Evolutionary conservation across 176 grass and related monocot genomes (phyloP), one percentile per base, ranked within the genome.

Genomic region (Rhipidocladum racemiflorum): DNA sequence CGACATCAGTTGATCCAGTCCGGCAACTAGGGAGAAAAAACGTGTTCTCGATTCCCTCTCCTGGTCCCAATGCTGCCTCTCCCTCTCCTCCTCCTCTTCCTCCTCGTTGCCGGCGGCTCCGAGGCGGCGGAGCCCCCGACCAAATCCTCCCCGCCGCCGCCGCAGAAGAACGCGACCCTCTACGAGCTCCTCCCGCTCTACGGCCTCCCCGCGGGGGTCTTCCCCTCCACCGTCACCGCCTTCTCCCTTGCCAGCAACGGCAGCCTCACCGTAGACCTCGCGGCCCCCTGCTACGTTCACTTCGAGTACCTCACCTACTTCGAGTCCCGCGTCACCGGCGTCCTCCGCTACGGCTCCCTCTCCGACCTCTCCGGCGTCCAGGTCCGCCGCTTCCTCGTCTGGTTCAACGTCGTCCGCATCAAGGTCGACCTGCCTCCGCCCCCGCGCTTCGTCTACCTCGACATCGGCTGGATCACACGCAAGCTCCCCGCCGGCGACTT

Each of bases 341-440:
- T 82, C 1, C 89, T 91, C 60, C 83, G 75, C 55, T 94, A 91
- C 81, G 92, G 89, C 70, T 89, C 80, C 55, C 80, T 94, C 51
- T 11, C 76, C 27, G 84, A 28, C 30, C 57, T 91, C 44, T 11
- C 73, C 18, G 92, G 92, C 69, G 30, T 94, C 43, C 80, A 91
- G 86, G 86, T 86, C 69, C 82, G 89, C 66, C 89, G 83, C 83
- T 94, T 91, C 89, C 87, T 91, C 70, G 24, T 94, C 64, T 94
- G 92, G 92, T 89, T 79, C 76, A 51, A 69, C 77, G 71, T 94
- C 50, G 28, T 87, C 74, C 86, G 89, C 55, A 73, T 91, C 83
- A 94, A 91, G 92, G 92, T 91, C 74, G 69, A 81, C 83, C 85
- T 87, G n/a, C 89, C 89, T 28, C 92, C 92, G 68, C 92, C 89